Base-by-base conservation (phyloP, 2,329 filamentous ascomycete species). In the Cadophora gregata region DNA sequence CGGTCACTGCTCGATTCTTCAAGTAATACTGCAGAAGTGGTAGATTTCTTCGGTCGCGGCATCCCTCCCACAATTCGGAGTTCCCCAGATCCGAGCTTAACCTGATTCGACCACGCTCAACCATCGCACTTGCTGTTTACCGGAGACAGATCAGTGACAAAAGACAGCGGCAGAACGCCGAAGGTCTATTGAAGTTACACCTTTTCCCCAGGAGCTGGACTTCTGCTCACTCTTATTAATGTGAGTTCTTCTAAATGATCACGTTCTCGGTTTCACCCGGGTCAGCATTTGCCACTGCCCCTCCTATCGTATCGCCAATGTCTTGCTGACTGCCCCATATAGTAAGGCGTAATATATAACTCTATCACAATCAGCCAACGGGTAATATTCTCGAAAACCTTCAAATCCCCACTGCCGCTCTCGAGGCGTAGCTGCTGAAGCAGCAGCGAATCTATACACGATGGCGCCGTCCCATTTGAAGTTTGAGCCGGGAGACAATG, bases 401-500 rank as follows among this genome's bases (percentile, higher is more conserved):
- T 56, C 53, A 65, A 62, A 60, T 45, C 27, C 31, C 14, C 50
- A 53, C 64, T 45, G 38, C 47, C 62, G 31, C 59, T 29, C 48
- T n/a, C 53, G 47, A 65, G 56, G 68, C 61, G 42, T n/a, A 58
- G 63, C 42, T 60, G 69, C 63, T 56, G 45, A 47, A 59, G 59
- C 63, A 69, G 66, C 62, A 63, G 33, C n/a, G 33, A 66, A 4
- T 27, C 4, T 27, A 62, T 65, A 59, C 31, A 64, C 65, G 53
- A 78, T 78, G 76, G 74, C 72, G 29, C 73, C 74, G 25, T 58
- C 70, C 55, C 70, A 75, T 53, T 59, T 75, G 48, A 75, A 73
- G 50, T 74, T 77, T 59, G 67, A 71, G n/a, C 31, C 71, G 10
- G 61, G 66, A 66, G 67, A 68, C 29, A 33, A 65, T 62, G 59